Evolutionary conservation across 768 basidiomycete genomes (phyloP).

Genomic region (Tylopilus balloui): DNA sequence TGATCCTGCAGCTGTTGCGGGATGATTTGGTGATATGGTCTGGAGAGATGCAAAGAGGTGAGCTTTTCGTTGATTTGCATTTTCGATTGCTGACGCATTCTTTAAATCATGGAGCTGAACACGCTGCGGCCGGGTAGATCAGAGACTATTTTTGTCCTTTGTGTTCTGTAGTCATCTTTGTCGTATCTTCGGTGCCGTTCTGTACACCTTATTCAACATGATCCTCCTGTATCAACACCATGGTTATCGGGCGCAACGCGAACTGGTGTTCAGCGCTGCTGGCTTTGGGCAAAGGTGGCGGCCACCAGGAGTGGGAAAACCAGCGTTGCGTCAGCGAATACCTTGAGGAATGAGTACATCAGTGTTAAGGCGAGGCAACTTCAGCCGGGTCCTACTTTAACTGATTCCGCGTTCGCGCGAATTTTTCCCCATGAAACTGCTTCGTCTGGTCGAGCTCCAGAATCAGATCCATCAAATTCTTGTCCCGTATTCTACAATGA

Average conservation of each 20-base stretch:
- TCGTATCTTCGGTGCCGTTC: neutral
- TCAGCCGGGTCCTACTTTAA: conserved; percentile 52
- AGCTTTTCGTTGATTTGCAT: conserved; percentile 1
- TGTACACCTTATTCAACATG: conserved; percentile 14
- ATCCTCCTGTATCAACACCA: neutral
- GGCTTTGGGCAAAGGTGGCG: conserved; percentile 76
- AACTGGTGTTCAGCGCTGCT: neutral
- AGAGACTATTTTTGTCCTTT: neutral
- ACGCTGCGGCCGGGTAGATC: conserved; percentile 15
- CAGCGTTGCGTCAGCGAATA: conserved; percentile 94
- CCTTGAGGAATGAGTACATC: conserved; percentile 32
- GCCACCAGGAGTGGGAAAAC: conserved; percentile 95
- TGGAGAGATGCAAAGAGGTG: conserved; percentile 57
- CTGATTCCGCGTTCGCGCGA: conserved; percentile 72
- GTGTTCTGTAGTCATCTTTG: conserved; percentile 1
- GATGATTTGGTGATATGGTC: conserved; percentile 89
- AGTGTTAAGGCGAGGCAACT: neutral
- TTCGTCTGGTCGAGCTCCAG: conserved; percentile 94
- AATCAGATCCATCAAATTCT: conserved; percentile 98
- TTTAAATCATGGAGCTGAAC: conserved; percentile 23
- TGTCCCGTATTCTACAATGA: conserved; percentile 84
- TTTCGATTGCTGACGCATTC: conserved; percentile 12
- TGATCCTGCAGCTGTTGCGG: conserved; percentile 76
- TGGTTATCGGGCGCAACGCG: neutral
- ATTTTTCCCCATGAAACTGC: conserved; percentile 99